Evolutionary conservation across 2,329 filamentous ascomycete species (phyloP), one percentile per base, ranked within the genome.

Genomic region (Aspergillus tubingensis): DNA sequence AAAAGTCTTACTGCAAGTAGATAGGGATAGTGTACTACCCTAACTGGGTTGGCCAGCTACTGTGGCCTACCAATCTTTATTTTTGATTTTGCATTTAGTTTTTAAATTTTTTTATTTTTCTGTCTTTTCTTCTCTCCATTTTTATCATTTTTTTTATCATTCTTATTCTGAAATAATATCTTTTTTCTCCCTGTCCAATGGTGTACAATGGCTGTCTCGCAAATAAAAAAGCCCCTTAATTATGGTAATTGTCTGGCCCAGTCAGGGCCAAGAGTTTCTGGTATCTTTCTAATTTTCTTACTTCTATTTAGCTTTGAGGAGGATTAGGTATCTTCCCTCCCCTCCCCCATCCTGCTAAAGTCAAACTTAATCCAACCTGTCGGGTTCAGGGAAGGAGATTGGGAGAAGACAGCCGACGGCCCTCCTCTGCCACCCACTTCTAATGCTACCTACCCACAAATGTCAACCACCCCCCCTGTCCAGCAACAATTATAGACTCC

Each of bases 321-420:
- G 47, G 47, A 32, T 50, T 50, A 50, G 25, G 47, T 27, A 70
- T 64, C 60, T 68, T 36, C 32, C 32, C 32, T 36, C 32, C 30
- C 32, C 32, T 36, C 11, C 68, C 64, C 68, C 68, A 65, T 65
- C 62, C 66, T 70, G 68, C 72, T 72, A 71, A 70, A 71, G 66
- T 67, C 64, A 69, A 75, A 73, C 73, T 71, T 73, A 73, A 74
- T 69, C 73, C 73, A 72, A 67, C 64, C 68, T 73, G 70, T 72
- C 72, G 73, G 73, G 27, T 32, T 51, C 54, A 59, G 56, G 48
- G 48, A 39, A 43, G 11, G 39, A 47, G 25, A 47, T 53, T 49
- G 51, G 27, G 57, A 59, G 47, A 54, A 59, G 30, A 53, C 43
- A 38, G 41, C 50, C 51, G 47, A 41, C 49, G 38, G 27, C 17